Conservation (phyloP, 257 asterid species). For the Mentha longifolia region DNA sequence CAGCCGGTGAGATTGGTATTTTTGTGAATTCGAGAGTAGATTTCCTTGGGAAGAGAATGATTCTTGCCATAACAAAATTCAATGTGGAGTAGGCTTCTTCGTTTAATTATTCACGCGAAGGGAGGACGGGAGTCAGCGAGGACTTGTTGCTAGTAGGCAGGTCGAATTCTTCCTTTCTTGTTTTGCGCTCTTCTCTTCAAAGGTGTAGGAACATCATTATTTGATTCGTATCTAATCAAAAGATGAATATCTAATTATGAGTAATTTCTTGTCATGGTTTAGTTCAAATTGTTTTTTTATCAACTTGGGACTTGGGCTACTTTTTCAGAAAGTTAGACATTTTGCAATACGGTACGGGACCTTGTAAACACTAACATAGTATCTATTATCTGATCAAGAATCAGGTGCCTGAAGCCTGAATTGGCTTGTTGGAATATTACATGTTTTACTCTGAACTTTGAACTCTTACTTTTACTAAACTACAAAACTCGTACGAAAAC, state of each 20-base stretch:
- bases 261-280: not conserved
- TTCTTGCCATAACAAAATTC: not conserved
- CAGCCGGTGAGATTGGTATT: not conserved
- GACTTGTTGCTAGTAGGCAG: not conserved
- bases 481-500: no score
- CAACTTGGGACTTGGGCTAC: not conserved
- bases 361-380: no score
- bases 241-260: not conserved
- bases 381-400: no score
- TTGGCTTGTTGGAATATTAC: no score
- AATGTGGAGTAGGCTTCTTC: slow-evolving; percentile 1
- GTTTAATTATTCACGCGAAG: not conserved
- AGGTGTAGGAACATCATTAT: slow-evolving; percentile 12
- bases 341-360: no score
- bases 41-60: not conserved
- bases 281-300: not conserved
- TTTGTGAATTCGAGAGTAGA: not conserved
- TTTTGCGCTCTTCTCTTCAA: not conserved
- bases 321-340: no score
- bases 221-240: slow-evolving; percentile 17
- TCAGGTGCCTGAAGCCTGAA: no score
- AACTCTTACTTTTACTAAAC: no score
- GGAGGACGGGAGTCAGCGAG: not conserved
- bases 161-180: not conserved
- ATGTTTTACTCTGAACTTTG: no score